phyloP scores from a whole-genome alignment of 257 asterid species.

The Gentiana macrophylla region DNA sequence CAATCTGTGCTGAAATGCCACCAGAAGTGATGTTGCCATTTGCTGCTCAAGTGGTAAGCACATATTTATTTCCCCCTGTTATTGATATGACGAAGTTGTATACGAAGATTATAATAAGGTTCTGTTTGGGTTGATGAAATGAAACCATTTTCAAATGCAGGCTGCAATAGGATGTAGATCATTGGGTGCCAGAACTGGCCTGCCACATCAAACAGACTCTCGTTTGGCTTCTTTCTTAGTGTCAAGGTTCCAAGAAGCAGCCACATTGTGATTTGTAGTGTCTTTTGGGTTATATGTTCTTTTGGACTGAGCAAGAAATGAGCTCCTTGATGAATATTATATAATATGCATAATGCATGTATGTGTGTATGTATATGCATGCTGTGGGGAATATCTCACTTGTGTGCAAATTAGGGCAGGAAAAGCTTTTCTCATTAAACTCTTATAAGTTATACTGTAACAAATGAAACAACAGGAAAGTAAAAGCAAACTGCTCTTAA shows the following conservation, averaged over 20 bases:
- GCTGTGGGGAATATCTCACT: too few relatives aligned
- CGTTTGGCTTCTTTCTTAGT: constrained; percentile 64
- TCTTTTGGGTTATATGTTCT: too few relatives aligned
- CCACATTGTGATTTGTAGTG: background rate
- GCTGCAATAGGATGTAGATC: constrained; percentile 84
- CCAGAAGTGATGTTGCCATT: constrained; percentile 80
- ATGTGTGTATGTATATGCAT: too few relatives aligned
- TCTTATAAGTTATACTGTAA: too few relatives aligned
- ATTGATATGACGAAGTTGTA: background rate
- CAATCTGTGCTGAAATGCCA: constrained; percentile 76
- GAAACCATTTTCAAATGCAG: constrained; percentile 19
- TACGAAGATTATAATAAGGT: background rate
- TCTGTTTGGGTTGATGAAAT: constrained; percentile 4
- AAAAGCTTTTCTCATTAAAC: too few relatives aligned
- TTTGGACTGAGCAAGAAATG: too few relatives aligned
- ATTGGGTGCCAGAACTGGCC: constrained; percentile 85
- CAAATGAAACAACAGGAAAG: too few relatives aligned
- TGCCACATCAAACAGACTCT: constrained; percentile 57
- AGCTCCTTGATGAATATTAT: too few relatives aligned
- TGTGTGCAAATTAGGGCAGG: too few relatives aligned
- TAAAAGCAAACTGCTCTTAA: too few relatives aligned
- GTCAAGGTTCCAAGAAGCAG: constrained; percentile 42
- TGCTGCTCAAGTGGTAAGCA: constrained; percentile 96
- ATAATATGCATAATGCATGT: too few relatives aligned
- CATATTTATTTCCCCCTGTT: background rate